Evolutionary conservation across 495 filamentous ascomycete genomes (phyloP), one percentile per base, ranked within the genome.

Genomic region (Collariella sp.): DNA sequence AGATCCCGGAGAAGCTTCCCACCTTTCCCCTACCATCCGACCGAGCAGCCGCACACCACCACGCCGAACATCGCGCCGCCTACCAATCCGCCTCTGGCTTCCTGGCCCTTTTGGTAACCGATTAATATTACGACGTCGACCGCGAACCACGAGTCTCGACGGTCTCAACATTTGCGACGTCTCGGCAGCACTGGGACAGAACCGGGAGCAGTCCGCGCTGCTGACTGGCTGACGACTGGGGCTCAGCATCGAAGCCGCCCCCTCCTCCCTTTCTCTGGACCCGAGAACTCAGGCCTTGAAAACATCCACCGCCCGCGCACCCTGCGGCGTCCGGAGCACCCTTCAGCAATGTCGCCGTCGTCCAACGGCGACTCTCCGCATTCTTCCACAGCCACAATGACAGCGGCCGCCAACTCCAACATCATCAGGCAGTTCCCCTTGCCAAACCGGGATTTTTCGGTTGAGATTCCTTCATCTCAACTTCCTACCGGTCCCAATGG

Each of bases 361-460:
- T 77, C 74, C 51, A 76, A 71, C 61, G 71, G 71, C 62, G 74
- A 76, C 63, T 77, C 74, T 36, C 74, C 74, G 52, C 69, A 66
- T 34, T 76, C 74, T 50, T 69, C 62, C 9, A 59, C 63, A 50
- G 73, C 71, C 42, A 65, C 60, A 43, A 67, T 67, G 64, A 64
- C 66, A 26, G 39, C 54, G 35, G 62, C 66, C 47, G 60, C 65
- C 22, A 63, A 62, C 40, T 50, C 61, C 42, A 69, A 58, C 54
- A 62, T 70, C 40, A 63, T 67, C 50, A 68, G 72, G 60, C 68
- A 68, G 46, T 77, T 70, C 52, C 69, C 73, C 33, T 40, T 77
- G 42, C 69, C 71, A 15, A 71, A 67, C 24, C 66, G 74, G 46
- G 73, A 77, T 43, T 77, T 77, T 64, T 68, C 72, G 36, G 71